Base-by-base conservation (phyloP, 768 basidiomycete species). In the Gloeopeniophorella convolvens region DNA sequence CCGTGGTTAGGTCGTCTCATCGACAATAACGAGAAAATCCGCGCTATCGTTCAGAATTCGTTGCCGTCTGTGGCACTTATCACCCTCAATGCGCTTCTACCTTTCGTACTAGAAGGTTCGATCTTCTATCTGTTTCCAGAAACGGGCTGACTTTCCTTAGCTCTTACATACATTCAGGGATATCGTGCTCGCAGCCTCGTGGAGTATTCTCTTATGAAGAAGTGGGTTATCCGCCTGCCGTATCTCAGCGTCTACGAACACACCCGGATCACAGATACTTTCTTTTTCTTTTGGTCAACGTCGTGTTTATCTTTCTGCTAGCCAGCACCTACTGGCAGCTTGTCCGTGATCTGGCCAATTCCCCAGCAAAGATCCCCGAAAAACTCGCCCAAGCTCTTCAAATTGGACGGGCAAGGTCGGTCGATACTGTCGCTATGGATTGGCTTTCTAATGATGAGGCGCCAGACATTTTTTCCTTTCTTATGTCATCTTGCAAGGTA, bases 241-340 rank as follows among this genome's bases (percentile, higher is more conserved):
- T 12, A 43, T 48, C n/a, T 57, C 62, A 26, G 49, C 21, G 45
- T 37, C 4, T 7, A 20, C 27, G 18, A 33, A 21, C 30, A 31
- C 8, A 34, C 44, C 18, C 21, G 26, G 16, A 34, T 47, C 36
- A 18, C 62, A 96, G 92, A 76, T 97, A 96, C 64, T 92, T 94
- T 62, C 72, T 96, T 27, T 95, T 96, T 72, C 75, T 97, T 2
- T 76, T 96, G 42, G 71, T 91, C 69, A 91, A 93, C 61, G 91
- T 95, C 33, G 85, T 97, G 33, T 94, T 94, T 66, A 92, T 95
- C 54, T 97, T 95, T 72, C 78, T 95, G 13, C 68, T 95, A 31
- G 91, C 92, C 0, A 87, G 85, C 47, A 94, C 93, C 0, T 93
- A 94, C 65, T 89, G 85, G 82, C 85, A 92, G 44, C 79, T 98